Evolutionary conservation across 2,329 filamentous ascomycete genomes (phyloP).

Genomic region (Penicillium sp.): DNA sequence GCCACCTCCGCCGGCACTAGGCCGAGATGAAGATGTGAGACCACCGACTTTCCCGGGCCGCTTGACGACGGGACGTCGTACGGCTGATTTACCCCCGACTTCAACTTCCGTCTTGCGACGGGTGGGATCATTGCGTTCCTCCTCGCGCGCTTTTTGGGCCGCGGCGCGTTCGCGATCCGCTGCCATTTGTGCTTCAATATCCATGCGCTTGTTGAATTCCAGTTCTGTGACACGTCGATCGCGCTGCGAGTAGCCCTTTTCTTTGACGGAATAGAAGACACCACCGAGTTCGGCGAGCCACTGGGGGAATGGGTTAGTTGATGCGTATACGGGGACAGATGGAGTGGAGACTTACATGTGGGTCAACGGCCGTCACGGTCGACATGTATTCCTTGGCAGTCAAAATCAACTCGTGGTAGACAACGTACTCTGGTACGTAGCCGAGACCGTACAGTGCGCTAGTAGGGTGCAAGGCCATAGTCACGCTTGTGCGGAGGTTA

Average conservation of each 20-base stretch:
- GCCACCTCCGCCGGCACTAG: conserved; percentile 22
- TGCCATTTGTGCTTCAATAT: conserved; percentile 89
- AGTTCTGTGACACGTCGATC: conserved; percentile 84
- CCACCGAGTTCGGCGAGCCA: conserved; percentile 96
- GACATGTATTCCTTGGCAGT: conserved; percentile 98
- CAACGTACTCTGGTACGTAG: conserved; percentile 91
- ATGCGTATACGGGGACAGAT: background rate
- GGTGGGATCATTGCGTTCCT: conserved; percentile 33
- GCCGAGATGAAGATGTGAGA: conserved; percentile 26
- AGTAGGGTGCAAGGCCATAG: conserved; percentile 90
- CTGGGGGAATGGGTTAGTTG: conserved; percentile 19
- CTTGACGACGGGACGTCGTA: conserved; percentile 32
- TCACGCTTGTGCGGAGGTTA: conserved; percentile 90
- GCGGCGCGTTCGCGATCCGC: conserved; percentile 65
- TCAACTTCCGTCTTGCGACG: conserved; percentile 37
- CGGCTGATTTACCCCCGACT: conserved; percentile 30
- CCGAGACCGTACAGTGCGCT: conserved; percentile 87
- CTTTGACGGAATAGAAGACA: conserved; percentile 95
- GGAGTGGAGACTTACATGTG: conserved; percentile 53
- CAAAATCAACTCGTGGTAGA: conserved; percentile 96
- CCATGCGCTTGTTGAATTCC: conserved; percentile 88
- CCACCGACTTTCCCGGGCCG: conserved; percentile 29
- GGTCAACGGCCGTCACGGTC: conserved; percentile 91
- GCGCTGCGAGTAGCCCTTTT: conserved; percentile 87
- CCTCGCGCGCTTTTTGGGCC: conserved; percentile 38